A percentile compares a stretch with the other conserved stretches of the same genome.
phyloP scores from a whole-genome alignment of 2,329 filamentous ascomycete species.

The Chaetomiaceae sp. region DNA sequence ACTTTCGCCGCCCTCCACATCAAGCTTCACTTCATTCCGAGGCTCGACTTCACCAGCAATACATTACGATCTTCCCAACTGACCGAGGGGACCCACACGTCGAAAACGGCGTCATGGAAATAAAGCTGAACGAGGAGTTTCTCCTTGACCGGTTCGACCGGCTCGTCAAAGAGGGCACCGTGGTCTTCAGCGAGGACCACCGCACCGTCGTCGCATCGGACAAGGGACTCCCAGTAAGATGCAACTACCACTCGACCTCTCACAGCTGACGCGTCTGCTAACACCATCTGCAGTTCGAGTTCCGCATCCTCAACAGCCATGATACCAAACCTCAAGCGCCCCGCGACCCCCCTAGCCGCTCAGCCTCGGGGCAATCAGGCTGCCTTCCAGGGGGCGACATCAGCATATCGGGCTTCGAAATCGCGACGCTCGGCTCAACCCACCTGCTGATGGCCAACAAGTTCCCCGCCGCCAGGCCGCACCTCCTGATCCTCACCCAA shows the following conservation, averaged over 20 bases:
- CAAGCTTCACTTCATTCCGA: too few species aligned
- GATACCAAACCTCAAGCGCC: constrained; percentile 19
- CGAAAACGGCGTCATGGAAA: too few species aligned
- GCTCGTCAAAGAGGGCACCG: constrained; percentile 20
- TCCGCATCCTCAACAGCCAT: constrained; percentile 15
- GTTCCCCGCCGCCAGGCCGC: constrained; percentile 44
- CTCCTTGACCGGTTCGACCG: constrained; percentile 25
- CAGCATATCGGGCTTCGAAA: constrained; percentile 37
- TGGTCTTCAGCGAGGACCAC: constrained; percentile 23
- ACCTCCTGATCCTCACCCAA: constrained; percentile 42
- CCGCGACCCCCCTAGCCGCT: not conserved
- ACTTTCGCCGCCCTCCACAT: too few species aligned
- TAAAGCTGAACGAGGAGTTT: constrained; percentile 8
- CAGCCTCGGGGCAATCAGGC: not conserved
- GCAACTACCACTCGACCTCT: not conserved
- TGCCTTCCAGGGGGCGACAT: constrained; percentile 37
- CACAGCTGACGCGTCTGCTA: constrained; percentile 6
- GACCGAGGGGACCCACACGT: too few species aligned
- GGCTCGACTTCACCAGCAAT: too few species aligned
- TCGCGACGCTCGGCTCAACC: constrained; percentile 36
- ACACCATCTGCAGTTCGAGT: constrained; percentile 15
- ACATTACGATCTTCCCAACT: too few species aligned
- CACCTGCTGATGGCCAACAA: constrained; percentile 46
- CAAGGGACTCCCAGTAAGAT: constrained; percentile 20
- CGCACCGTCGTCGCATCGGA: constrained; percentile 6